A percentile compares a stretch with the other conserved stretches of the same genome.
These are phyloP conservation scores for Myrica gale DNA, from an alignment of 306 rosid species.

Conservation along the genomic window DNA sequence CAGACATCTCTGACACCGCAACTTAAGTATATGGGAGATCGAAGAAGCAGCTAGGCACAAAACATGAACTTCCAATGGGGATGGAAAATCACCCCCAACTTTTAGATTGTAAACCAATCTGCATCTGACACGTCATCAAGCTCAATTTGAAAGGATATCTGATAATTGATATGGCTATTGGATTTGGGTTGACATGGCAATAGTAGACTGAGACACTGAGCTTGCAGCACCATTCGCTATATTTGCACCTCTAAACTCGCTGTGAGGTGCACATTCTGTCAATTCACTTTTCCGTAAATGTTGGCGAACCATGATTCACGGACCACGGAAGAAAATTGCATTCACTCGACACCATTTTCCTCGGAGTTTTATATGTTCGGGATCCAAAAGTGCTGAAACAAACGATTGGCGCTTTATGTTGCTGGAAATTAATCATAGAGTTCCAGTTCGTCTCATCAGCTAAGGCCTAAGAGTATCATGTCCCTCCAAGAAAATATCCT, in stretches of 20 bases:
- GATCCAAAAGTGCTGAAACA: too few species aligned
- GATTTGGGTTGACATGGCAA: conserved; percentile 3
- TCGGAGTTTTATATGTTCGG: too few species aligned
- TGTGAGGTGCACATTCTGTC: background rate
- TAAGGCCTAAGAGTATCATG: too few species aligned
- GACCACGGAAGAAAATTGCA: conserved; percentile 28
- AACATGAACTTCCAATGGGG: background rate
- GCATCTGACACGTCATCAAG: conserved; percentile 16
- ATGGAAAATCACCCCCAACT: background rate
- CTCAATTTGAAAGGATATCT: conserved; percentile 32
- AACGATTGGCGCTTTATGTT: background rate
- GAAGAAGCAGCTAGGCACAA: background rate
- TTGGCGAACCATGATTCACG: background rate
- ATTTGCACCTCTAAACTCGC: background rate
- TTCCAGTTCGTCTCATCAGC: too few species aligned
- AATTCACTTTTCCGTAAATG: background rate
- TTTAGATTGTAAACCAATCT: conserved; percentile 18
- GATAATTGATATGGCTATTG: background rate
- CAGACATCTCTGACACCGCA: too few species aligned
- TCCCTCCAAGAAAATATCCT: background rate
- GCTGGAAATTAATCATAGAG: background rate
- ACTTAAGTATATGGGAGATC: too few species aligned
- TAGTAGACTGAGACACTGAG: background rate
- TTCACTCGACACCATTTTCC: background rate
- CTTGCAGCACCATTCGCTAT: background rate